Evolutionary conservation across 2,329 filamentous ascomycete species (phyloP).

Genomic region (Fusarium musae): DNA sequence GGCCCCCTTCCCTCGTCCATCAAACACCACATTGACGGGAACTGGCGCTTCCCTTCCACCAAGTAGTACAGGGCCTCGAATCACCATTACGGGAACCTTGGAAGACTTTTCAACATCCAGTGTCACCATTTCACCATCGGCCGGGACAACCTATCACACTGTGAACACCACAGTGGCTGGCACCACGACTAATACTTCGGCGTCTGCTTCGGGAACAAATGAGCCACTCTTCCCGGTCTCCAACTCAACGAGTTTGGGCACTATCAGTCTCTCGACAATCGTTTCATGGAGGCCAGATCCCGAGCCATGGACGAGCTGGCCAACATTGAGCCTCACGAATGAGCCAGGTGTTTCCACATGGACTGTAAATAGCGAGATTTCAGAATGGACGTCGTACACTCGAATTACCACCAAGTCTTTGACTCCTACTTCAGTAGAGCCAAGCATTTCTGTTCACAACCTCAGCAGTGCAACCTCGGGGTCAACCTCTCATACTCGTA

Average conservation of each 20-base stretch:
- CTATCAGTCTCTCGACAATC: constrained; percentile 10
- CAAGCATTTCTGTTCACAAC: constrained; percentile 27
- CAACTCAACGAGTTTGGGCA: constrained; percentile 27
- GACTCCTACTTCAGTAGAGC: not conserved
- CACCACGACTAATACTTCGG: not conserved
- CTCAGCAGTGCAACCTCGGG: constrained; percentile 14
- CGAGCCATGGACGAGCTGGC: constrained; percentile 24
- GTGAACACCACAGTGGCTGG: constrained; percentile 15
- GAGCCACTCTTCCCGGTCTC: constrained; percentile 16
- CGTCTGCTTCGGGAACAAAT: constrained; percentile 11
- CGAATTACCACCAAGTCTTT: constrained; percentile 10
- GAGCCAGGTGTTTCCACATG: not conserved
- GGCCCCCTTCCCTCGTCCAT: constrained; percentile 28
- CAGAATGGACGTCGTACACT: constrained; percentile 12
- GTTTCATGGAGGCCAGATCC: constrained; percentile 10
- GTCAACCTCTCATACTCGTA: constrained; percentile 14
- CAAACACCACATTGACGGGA: constrained; percentile 26
- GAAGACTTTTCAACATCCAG: not conserved
- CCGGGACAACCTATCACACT: constrained; percentile 4
- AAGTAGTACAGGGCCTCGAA: constrained; percentile 6
- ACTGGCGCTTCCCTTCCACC: constrained; percentile 10
- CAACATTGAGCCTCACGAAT: constrained; percentile 22
- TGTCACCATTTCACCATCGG: not conserved
- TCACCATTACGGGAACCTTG: not conserved
- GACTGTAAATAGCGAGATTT: constrained; percentile 28